Conservation (phyloP, 2,329 filamentous ascomycete genomes). For the Didymella exigua region DNA sequence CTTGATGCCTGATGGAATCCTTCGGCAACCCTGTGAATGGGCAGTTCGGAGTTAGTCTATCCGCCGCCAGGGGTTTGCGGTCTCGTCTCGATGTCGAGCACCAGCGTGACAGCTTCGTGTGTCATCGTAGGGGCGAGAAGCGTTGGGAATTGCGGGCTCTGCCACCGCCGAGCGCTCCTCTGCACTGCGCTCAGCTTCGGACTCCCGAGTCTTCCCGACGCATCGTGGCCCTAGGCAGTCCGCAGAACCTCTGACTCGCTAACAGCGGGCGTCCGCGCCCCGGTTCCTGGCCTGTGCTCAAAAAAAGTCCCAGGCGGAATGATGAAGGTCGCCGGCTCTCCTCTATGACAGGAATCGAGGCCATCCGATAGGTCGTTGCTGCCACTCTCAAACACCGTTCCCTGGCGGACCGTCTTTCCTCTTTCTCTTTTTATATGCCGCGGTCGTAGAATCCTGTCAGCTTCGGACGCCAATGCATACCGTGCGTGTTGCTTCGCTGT, state of each 20-base stretch:
- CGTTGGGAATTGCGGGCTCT: constrained; percentile 17
- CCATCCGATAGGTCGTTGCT: constrained; percentile 37
- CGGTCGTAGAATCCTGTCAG: constrained; percentile 32
- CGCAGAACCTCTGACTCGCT: constrained; percentile 16
- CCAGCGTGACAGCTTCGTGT: constrained; percentile 12
- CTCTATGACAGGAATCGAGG: constrained; percentile 12
- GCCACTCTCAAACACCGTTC: constrained; percentile 23
- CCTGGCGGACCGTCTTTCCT: constrained; percentile 30
- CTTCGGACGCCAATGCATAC: constrained; percentile 42
- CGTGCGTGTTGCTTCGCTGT: constrained; percentile 35
- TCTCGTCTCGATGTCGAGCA: constrained; percentile 14
- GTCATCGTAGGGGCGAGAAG: constrained; percentile 20
- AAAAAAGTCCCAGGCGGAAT: constrained; percentile 17
- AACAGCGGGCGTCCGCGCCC: constrained; percentile 7
- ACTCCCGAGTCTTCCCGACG: constrained; percentile 12
- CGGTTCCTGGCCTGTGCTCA: constrained; percentile 9
- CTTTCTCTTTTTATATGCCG: constrained; percentile 43
- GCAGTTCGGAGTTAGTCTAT: constrained; percentile 1
- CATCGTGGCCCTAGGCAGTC: constrained; percentile 12
- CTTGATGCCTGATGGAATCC: constrained; percentile 18
- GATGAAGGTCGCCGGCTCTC: constrained; percentile 20
- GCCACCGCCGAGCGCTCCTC: constrained; percentile 1
- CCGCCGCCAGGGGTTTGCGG: constrained; percentile 17
- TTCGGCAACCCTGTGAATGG: constrained; percentile 19
- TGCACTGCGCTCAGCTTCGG: background rate